Conservation (phyloP, 208 protist genomes). For the Crithidia acanthocephali region DNA sequence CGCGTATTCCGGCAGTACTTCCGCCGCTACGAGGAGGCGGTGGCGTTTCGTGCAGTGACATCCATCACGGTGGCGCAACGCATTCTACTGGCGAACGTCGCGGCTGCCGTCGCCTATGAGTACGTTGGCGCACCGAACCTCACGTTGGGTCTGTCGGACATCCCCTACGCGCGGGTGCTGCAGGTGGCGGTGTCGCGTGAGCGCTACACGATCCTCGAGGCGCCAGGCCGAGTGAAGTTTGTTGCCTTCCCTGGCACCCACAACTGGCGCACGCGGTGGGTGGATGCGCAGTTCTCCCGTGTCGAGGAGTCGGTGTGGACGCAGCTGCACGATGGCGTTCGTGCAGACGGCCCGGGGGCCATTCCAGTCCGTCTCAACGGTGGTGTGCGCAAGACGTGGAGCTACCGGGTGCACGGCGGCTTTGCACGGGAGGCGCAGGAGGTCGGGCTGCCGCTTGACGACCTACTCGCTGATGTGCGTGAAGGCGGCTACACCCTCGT, state of each 20-base stretch:
- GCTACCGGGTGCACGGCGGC: conserved; percentile 67
- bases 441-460: conserved; percentile 44
- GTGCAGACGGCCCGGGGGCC: not conserved
- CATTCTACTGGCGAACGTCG: conserved; percentile 63
- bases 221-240: conserved; percentile 70
- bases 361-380: conserved; percentile 37
- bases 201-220: conserved; percentile 74
- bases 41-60: conserved; percentile 45
- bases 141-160: conserved; percentile 63
- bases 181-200: conserved; percentile 39
- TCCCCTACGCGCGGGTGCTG: conserved; percentile 72
- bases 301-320: conserved; percentile 40
- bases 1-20: conserved; percentile 53
- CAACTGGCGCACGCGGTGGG: conserved; percentile 71
- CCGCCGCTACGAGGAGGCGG: conserved; percentile 53
- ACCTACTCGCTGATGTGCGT: conserved; percentile 53
- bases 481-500: conserved; percentile 68
- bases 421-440: conserved; percentile 69
- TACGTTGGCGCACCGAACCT: conserved; percentile 65
- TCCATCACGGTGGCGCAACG: conserved; percentile 40
- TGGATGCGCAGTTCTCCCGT: conserved; percentile 48
- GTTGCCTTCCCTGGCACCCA: conserved; percentile 84
- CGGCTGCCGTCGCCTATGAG: conserved; percentile 65
- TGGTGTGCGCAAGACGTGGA: conserved; percentile 52
- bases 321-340: conserved; percentile 44